These are phyloP conservation scores for Venturia asperata DNA, from an alignment of 2,329 filamentous ascomycete genomes.

Conservation along the genomic window DNA sequence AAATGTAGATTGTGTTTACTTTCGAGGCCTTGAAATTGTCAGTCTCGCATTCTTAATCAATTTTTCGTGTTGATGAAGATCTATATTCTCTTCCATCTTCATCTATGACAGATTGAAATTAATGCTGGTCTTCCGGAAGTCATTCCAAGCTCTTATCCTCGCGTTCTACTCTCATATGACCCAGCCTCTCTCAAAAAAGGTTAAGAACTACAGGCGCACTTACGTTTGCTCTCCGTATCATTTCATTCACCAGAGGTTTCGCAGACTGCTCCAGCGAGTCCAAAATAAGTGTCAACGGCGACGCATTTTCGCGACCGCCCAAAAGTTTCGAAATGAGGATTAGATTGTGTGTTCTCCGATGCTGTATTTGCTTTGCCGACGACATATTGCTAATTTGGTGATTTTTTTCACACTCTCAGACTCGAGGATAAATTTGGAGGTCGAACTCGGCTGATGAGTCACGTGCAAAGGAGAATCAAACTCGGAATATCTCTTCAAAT, in stretches of 20 bases:
- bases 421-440: not conserved
- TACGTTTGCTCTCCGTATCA: conserved; percentile 68
- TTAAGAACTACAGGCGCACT: conserved; percentile 20
- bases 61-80: not conserved
- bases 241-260: conserved; percentile 62
- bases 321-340: conserved; percentile 77
- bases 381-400: conserved; percentile 5
- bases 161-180: not conserved
- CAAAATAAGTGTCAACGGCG: conserved; percentile 77
- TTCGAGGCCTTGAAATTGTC: conserved; percentile 48
- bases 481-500: too few species aligned
- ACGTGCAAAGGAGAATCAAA: not conserved
- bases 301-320: conserved; percentile 68
- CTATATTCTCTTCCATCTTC: too few species aligned
- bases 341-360: conserved; percentile 76
- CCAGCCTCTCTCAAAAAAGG: not conserved
- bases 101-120: not conserved
- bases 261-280: conserved; percentile 80
- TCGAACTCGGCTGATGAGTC: not conserved
- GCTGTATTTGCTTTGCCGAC: conserved; percentile 41
- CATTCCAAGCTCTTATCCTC: not conserved
- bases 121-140: not conserved
- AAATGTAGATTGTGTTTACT: conserved; percentile 65
- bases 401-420: not conserved
- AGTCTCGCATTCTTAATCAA: not conserved